These are phyloP conservation scores for Kodamaea neixiangensis DNA, from an alignment of 805 yeast species.

Conservation along the genomic window DNA sequence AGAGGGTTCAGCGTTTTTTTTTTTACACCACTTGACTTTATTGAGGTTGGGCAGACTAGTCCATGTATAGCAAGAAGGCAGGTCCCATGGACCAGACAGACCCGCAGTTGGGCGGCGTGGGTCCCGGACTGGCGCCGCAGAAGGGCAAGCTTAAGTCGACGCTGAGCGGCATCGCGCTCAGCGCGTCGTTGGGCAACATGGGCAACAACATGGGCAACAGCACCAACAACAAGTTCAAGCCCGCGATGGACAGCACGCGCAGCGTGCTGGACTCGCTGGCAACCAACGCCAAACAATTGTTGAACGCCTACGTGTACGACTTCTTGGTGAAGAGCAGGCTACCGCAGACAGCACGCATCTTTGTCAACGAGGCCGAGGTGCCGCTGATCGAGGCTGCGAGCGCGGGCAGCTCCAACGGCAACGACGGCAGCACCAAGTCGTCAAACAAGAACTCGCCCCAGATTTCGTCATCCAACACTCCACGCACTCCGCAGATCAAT, in stretches of 20 bases:
- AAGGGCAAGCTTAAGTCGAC: constrained; percentile 7
- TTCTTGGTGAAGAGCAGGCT: constrained; percentile 75
- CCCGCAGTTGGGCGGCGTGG: background rate
- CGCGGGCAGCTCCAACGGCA: constrained; percentile 1
- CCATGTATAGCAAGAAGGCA: constrained; percentile 24
- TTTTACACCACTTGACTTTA: background rate
- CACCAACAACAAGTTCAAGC: constrained; percentile 13
- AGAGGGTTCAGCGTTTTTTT: background rate
- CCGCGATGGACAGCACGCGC: constrained; percentile 28
- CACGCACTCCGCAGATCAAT: constrained; percentile 25
- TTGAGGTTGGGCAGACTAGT: constrained; percentile 38
- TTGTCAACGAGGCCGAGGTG: constrained; percentile 75
- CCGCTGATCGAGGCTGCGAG: constrained; percentile 29
- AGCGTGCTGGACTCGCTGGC: constrained; percentile 47
- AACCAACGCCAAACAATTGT: constrained; percentile 53
- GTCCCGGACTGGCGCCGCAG: background rate
- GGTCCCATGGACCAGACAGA: constrained; percentile 5
- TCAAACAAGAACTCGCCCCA: constrained; percentile 24
- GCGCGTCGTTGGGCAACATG: background rate
- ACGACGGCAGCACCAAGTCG: constrained; percentile 7
- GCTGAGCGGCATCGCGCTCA: background rate
- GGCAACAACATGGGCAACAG: background rate
- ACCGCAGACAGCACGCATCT: constrained; percentile 69
- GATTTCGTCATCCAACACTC: constrained; percentile 17
- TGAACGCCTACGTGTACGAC: constrained; percentile 86